Base-by-base conservation (phyloP, 768 basidiomycete species). In the Mycena filopes region DNA sequence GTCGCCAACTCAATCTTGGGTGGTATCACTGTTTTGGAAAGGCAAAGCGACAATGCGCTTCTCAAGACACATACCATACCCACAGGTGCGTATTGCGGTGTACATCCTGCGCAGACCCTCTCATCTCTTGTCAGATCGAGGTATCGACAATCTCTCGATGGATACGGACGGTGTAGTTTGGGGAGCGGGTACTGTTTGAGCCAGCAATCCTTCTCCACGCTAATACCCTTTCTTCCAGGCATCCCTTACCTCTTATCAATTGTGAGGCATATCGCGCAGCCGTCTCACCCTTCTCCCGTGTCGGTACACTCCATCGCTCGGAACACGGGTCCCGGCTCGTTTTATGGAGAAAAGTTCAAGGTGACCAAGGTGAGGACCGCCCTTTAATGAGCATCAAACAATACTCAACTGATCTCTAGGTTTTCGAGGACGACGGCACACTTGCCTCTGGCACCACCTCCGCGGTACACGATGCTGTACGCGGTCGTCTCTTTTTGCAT, bases 371-470 rank as follows among this genome's bases (percentile, higher is more conserved):
- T 87, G 36, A n/a, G n/a, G n/a, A 72, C 13, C 72, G 43, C 55
- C 43, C 3, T 13, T 25, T 38, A 46, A 28, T 1, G 36, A 26
- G 11, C 9, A 36, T 45, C 48, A 15, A 70, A 42, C n/a, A n/a
- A 54, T 48, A 45, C 71, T 57, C n/a, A 45, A 49, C 57, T 46
- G n/a, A 2, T 42, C 36, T 46, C 6, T 66, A 91, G 89, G 80
- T 86, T 12, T 91, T 93, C 62, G 88, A 91, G 73, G 89, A 93
- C 73, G 80, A 87, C 62, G 91, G 92, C 11, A 76, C 72, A 4
- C 53, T 89, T 26, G 84, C 85, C 13, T 85, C 85, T 18, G 87
- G 83, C 9, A 77, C 81, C 38, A 93, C 91, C 2, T 78, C 83
- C 2, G 89, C 77, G 3, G 87, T 80, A 18, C 84, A 88, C 68